Percentiles rank a stretch among this genome's conserved stretches.
These are phyloP conservation scores for Populus euphratica DNA, from an alignment of 345 rosid genomes.

Conservation along the genomic window DNA sequence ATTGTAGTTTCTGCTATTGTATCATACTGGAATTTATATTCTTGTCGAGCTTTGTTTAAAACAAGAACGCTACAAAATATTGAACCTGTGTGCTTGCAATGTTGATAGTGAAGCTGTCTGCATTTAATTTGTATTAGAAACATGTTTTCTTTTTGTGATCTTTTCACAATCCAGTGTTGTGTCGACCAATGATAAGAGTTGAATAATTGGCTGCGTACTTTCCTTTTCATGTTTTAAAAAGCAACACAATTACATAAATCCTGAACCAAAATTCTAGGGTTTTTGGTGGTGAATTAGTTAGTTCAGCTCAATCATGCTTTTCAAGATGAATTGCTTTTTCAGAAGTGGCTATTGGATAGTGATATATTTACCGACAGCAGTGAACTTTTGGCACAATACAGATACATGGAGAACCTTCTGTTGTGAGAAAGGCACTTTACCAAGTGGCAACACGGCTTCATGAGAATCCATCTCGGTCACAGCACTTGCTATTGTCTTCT, in stretches of 20 bases:
- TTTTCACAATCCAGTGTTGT: neutral
- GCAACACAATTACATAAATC: neutral
- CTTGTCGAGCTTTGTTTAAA: neutral
- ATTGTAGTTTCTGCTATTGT: neutral
- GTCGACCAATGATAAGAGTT: neutral
- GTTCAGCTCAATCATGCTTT: neutral
- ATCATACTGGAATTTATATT: neutral
- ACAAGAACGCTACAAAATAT: neutral
- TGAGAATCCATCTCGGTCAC: conserved; percentile 34
- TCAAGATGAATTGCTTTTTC: neutral
- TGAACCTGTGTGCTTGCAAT: neutral
- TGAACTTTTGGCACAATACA: conserved; percentile 1
- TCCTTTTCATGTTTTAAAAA: neutral
- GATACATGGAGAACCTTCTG: conserved; percentile 30
- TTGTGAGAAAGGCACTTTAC: conserved; percentile 28
- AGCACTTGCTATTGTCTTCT: conserved; percentile 30
- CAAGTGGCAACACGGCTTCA: conserved; percentile 34
- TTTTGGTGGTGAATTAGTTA: neutral
- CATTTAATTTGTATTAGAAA: neutral
- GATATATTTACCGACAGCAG: neutral
- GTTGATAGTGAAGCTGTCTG: neutral
- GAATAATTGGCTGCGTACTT: neutral
- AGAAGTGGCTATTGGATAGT: neutral
- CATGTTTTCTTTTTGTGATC: neutral
- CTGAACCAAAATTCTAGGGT: neutral